Percentiles rank a stretch among this genome's conserved stretches.
Evolutionary conservation across 2,329 filamentous ascomycete genomes (phyloP).

Genomic region (Diaporthe batatas): DNA sequence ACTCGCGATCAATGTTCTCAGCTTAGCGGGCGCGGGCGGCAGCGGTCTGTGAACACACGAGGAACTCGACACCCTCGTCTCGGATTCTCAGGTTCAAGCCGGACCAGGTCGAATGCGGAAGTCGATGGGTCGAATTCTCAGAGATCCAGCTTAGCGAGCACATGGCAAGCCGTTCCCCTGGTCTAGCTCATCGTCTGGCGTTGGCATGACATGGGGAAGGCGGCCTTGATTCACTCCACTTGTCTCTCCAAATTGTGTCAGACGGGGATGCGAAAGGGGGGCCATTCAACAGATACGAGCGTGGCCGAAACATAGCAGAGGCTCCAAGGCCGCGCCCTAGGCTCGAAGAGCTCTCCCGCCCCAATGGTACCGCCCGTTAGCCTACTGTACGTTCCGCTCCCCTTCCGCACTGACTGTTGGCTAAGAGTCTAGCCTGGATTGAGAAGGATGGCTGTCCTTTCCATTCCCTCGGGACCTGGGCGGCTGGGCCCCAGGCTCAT

Average conservation of each 20-base stretch:
- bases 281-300: conserved; percentile 9
- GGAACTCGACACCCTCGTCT: neutral
- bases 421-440: conserved; percentile 1
- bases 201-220: neutral
- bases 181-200: conserved; percentile 27
- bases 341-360: conserved; percentile 28
- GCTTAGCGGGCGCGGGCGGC: neutral
- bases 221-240: neutral
- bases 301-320: conserved; percentile 13
- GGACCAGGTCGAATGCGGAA: conserved; percentile 27
- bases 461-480: conserved; percentile 34
- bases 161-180: conserved; percentile 30
- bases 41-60: conserved; percentile 8
- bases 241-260: neutral
- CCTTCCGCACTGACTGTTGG: conserved; percentile 33
- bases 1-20: conserved; percentile 1
- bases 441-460: conserved; percentile 28
- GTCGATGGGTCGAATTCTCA: conserved; percentile 24
- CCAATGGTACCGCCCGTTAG: conserved; percentile 35
- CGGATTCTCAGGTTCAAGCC: neutral
- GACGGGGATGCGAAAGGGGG: neutral
- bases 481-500: conserved; percentile 13
- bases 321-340: conserved; percentile 6
- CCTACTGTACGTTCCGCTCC: conserved; percentile 27
- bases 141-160: conserved; percentile 10